These are phyloP conservation scores for Neoboletus magnificus DNA, from an alignment of 768 basidiomycete genomes.

Conservation along the genomic window DNA sequence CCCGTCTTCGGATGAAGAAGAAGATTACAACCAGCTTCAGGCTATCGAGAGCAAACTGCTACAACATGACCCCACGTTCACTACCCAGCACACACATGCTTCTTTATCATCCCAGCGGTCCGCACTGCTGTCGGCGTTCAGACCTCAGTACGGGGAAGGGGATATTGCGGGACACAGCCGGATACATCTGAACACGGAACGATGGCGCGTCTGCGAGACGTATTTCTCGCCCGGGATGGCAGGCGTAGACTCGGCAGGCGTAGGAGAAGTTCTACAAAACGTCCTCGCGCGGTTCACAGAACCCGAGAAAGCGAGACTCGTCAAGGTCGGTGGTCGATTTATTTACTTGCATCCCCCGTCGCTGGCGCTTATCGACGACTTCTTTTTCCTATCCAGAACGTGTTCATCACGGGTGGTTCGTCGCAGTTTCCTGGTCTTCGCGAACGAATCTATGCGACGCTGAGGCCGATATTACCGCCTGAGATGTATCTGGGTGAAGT, in stretches of 20 bases:
- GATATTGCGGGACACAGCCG: conserved; percentile 68
- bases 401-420: conserved; percentile 85
- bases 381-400: conserved; percentile 49
- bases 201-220: conserved; percentile 87
- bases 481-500: conserved; percentile 66
- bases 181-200: conserved; percentile 86
- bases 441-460: conserved; percentile 61
- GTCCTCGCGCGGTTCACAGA: conserved; percentile 71
- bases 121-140: conserved; percentile 82
- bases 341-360: neutral
- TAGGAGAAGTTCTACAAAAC: conserved; percentile 89
- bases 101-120: conserved; percentile 74
- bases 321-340: conserved; percentile 50
- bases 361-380: neutral
- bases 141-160: conserved; percentile 73
- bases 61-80: conserved; percentile 82
- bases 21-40: conserved; percentile 67
- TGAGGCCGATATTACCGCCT: conserved; percentile 85
- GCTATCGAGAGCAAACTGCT: conserved; percentile 79
- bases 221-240: conserved; percentile 94
- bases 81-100: conserved; percentile 74
- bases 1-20: conserved; percentile 87
- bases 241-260: conserved; percentile 89
- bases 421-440: conserved; percentile 69
- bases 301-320: conserved; percentile 65